Base-by-base conservation (phyloP, 2,329 filamentous ascomycete genomes). In the Graphilbum fragrans region DNA sequence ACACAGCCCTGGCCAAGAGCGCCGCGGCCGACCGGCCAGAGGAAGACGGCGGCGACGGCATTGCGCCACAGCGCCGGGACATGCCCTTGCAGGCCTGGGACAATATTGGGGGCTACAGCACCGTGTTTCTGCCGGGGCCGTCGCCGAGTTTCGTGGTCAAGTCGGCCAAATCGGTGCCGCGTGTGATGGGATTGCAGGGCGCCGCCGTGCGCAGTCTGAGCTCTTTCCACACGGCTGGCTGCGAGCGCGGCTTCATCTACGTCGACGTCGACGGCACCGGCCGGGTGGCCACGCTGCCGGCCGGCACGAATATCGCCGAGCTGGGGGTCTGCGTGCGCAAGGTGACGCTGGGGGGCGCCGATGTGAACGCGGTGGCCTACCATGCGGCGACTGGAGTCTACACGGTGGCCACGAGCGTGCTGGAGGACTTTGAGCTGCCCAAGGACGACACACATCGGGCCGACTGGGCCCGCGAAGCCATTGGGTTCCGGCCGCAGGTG, bases 131-230 rank as follows among this genome's bases (percentile, higher is more conserved):
- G 38, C 80, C 86, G 1, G 88, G 90, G 0, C 61, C 71, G 4
- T 86, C 86, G 1, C 83, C 90, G 0, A 80, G 78, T 44, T 88
- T 96, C 56, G 64, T 98, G 35, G 58, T 95, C 35, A 93, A 85
- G 53, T 86, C 86, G 37, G 74, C 86, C 29, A 83, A 86, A 49
- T 87, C 81, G 39, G 61, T 72, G 5, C 87, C 90, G 0, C 79
- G 77, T 49, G 73, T 94, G 14, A 60, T 94, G n/a, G 71, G 75
- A 11, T 64, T 95, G 1, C 75, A 80, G 45, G 81, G 82, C 0
- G 65, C 70, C 14, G 73, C 74, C 8, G 77, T 90, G 4, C 73
- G 78, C 32, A 77, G 80, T 38, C 69, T 96, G 52, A 85, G 80
- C 48, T 65, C 76, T 1, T 86, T 94, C 56, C 77, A 93, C 55